Evolutionary conservation across 2,329 filamentous ascomycete genomes (phyloP), one percentile per base, ranked within the genome.

Genomic region (Chaetomium globosum): DNA sequence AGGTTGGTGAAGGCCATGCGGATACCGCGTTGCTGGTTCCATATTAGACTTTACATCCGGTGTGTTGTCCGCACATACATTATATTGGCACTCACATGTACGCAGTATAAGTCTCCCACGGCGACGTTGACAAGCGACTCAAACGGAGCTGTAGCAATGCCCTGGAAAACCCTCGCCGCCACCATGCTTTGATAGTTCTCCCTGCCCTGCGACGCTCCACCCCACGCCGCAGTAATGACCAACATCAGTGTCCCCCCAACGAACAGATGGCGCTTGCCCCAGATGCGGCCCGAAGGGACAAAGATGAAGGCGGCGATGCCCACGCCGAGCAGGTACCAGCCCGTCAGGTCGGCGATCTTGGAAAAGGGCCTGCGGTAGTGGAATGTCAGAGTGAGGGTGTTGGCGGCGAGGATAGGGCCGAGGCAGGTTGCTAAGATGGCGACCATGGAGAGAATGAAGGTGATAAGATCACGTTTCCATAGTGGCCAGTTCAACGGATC

Each of bases 241-340:
- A 96, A 83, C 65, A 96, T 82, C 56, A 91, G 69, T 54, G 89
- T 88, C 8, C 92, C 93, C 2, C 96, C 72, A 30, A 97, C 78
- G 75, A 96, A 97, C 19, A 93, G 80, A 79, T 97, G 94, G 49
- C 93, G 85, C 78, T 97, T 97, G 48, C 94, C 94, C 91, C 92
- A 97, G 68, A 97, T 89, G 64, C 93, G 87, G 23, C 91, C 92
- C 0, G 89, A 91, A 0, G 94, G 91, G 2, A 97, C 93, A 77
- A 93, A 93, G 69, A 97, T 82, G 75, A 95, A 87, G 59, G 91
- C 93, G 1, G 90, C 89, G 16, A 92, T 80, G 12, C 92, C 93
- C 2, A 92, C 90, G 23, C 92, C 94, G 31, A 93, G 85, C 23
- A 97, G 83, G 75, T 92, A 93, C 77, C 93, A 96, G 61, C 93